These are phyloP conservation scores for Leccinum huronense DNA, from an alignment of 1,284 basidiomycete genomes.

Conservation along the genomic window DNA sequence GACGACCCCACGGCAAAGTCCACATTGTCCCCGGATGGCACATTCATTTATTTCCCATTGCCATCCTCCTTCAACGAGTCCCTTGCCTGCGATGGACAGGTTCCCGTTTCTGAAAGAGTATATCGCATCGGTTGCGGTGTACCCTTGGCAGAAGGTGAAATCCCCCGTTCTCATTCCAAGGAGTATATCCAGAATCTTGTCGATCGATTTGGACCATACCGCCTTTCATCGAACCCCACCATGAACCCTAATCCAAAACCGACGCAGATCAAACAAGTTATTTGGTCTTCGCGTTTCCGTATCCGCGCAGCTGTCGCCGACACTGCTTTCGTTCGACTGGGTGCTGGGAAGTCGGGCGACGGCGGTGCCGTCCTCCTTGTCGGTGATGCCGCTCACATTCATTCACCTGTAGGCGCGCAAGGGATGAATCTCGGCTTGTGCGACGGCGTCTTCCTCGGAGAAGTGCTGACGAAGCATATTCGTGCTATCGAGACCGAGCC, in stretches of 20 bases:
- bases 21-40: slow-evolving; percentile 23
- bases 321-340: background rate
- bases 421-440: no score
- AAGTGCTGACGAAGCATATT: no score
- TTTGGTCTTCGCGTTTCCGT: slow-evolving; percentile 41
- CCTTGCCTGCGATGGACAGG: slow-evolving; percentile 7
- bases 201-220: slow-evolving; percentile 24
- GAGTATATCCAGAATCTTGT: slow-evolving; percentile 40
- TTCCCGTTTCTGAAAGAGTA: slow-evolving; percentile 15
- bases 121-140: slow-evolving; percentile 39
- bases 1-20: background rate
- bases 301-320: slow-evolving; percentile 38
- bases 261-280: slow-evolving; percentile 2
- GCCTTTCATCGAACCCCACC: slow-evolving; percentile 3
- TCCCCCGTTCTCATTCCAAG: slow-evolving; percentile 32
- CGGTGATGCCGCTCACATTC: slow-evolving; percentile 47
- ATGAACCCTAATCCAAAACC: background rate
- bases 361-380: slow-evolving; percentile 26
- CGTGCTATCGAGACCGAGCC: no score
- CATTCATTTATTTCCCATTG: slow-evolving; percentile 18
- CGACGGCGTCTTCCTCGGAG: no score
- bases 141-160: slow-evolving; percentile 26
- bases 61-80: slow-evolving; percentile 31
- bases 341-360: background rate
- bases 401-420: slow-evolving; percentile 33